phyloP scores from a whole-genome alignment of 768 basidiomycete species.

The Cyclocybe cylindracea region DNA sequence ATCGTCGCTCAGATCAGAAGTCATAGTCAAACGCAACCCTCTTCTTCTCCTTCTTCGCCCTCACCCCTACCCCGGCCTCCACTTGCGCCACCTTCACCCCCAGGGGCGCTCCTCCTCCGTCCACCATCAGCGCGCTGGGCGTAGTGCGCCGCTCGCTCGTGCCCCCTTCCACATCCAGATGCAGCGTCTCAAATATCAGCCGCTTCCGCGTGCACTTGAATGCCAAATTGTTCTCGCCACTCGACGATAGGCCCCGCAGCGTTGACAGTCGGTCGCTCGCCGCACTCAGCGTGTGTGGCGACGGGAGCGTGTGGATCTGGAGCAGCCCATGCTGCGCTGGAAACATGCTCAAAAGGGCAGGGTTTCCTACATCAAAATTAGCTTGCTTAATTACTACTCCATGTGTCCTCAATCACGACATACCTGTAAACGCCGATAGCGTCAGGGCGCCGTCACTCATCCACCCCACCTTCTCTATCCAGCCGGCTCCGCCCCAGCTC shows the following conservation, averaged over 20 bases:
- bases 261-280: conserved; percentile 83
- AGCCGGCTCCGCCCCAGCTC: conserved; percentile 62
- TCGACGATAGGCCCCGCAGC: conserved; percentile 74
- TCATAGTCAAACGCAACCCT: conserved; percentile 17
- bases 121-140: conserved; percentile 29
- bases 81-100: conserved; percentile 24
- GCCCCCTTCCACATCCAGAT: conserved; percentile 86
- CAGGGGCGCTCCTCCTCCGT: conserved; percentile 28
- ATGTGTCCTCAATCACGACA: conserved; percentile 8
- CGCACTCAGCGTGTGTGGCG: conserved; percentile 69
- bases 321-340: conserved; percentile 87
- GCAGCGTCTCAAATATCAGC: conserved; percentile 88
- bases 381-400: not conserved
- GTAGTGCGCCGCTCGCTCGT: conserved; percentile 74
- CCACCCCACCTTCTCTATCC: conserved; percentile 82
- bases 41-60: conserved; percentile 11
- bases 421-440: conserved; percentile 79
- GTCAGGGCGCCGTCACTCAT: conserved; percentile 74
- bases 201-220: conserved; percentile 91
- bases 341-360: conserved; percentile 72
- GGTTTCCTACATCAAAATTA: conserved; percentile 57
- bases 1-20: conserved; percentile 16
- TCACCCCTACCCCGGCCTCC: conserved; percentile 43
- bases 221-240: conserved; percentile 95
- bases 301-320: conserved; percentile 74